Percentiles rank a stretch among this genome's conserved stretches.
Conservation (phyloP, 306 rosid genomes). For the Pyrus communis region DNA sequence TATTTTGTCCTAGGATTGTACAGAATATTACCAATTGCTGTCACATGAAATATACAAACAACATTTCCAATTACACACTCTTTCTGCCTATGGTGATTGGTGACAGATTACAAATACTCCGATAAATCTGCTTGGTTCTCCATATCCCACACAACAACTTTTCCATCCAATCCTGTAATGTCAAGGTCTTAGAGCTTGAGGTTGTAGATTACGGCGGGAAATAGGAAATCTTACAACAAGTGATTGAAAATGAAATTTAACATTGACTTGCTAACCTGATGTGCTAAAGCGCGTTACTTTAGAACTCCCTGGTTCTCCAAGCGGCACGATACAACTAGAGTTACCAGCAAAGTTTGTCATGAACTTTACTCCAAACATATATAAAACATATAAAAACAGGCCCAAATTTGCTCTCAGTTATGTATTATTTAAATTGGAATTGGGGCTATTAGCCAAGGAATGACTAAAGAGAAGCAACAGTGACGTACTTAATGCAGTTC, state of each 20-base stretch:
- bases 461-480: constrained; percentile 3
- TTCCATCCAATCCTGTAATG: constrained; percentile 82
- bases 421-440: constrained; percentile 6
- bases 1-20: constrained; percentile 9
- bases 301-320: constrained; percentile 37
- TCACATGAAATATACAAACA: constrained; percentile 13
- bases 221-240: not conserved
- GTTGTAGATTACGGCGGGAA: not conserved
- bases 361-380: not conserved
- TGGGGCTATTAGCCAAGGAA: constrained; percentile 7
- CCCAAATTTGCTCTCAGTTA: constrained; percentile 5
- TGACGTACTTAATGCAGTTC: constrained; percentile 71
- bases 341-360: constrained; percentile 20
- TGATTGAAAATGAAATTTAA: not conserved
- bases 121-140: constrained; percentile 65
- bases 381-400: not conserved
- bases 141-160: constrained; percentile 78
- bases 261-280: constrained; percentile 53
- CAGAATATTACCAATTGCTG: constrained; percentile 9
- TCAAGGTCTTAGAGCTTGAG: not conserved
- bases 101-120: constrained; percentile 28
- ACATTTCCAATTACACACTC: constrained; percentile 5
- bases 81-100: not conserved
- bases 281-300: constrained; percentile 74
- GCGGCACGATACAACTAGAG: constrained; percentile 71